Evolutionary conservation across 177 flowering plant species (phyloP), one percentile per base, ranked within the genome.

Genomic region (Tripterygium wilfordii): DNA sequence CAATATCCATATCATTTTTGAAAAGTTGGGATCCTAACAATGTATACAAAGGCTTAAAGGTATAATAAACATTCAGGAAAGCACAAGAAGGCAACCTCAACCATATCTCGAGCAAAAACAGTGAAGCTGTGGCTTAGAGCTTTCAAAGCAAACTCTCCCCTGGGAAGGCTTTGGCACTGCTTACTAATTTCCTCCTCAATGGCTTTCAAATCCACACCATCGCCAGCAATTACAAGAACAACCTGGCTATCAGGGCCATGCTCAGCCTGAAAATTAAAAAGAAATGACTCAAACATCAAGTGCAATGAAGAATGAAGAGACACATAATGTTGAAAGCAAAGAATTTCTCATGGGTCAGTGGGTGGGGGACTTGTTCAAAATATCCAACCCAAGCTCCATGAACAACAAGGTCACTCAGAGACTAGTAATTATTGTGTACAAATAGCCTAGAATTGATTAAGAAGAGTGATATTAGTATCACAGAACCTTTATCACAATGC

Each of bases 221-320:
- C 91, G 21, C 98, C 98, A 62, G 70, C 84, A 56, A 88, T 56
- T 24, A 88, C 96, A 53, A 92, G 91, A 64, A 86, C 98, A 57
- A 92, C 96, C 64, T 92, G 96, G 63, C 98, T 88, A 59, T 86
- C 96, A 51, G 98, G 98, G 42, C 96, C 98, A 75, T 92, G 98
- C 73, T 92, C 98, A 30, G 96, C 98, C 98, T 92, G 71, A 54
- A 70, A 62, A 45, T 43, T 10, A 12, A 13, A 24, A 36, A 41
- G 53, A 39, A 33, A 9, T 47, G 24, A 45, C 3, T 37, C 13
- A 28, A 24, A 29, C 15, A 35, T 46, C 26, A 33, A 42, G 36
- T 28, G 7, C 16, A 13, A 18, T n/a, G n/a, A n/a, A n/a, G n/a
- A n/a, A n/a, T n/a, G n/a, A n/a, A n/a, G 7, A 6, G 33, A 12